Base-by-base conservation (phyloP, 225 moss, liverwort and hornwort genomes). In the Antitrichia curtipendula region DNA sequence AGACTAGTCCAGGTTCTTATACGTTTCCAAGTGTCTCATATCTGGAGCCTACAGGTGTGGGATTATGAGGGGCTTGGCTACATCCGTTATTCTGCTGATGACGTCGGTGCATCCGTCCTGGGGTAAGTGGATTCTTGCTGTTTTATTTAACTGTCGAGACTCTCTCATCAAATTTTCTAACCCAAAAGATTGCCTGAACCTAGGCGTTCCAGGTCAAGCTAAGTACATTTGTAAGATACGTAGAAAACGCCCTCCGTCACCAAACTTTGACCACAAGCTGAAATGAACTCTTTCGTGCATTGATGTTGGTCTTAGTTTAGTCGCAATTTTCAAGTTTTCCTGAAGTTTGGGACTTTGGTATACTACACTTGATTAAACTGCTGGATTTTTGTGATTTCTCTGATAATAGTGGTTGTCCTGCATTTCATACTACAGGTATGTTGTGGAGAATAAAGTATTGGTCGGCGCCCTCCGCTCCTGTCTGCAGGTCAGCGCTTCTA, bases 61-160 rank as follows among this genome's bases (percentile, higher is more conserved):
- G 98, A 99, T 91, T 96, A 97, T 71, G 90, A 94, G 84, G 95
- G 95, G 56, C 90, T 89, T 88, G 98, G 98, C 58, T 99, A 94
- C 87, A 97, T 97, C 41, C 94, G 97, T 76, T 99, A 97, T 84
- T 91, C 89, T 89, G 98, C 97, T 83, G 96, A 95, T 45, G 98
- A 97, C 91, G 97, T 99, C 56, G 96, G 95, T 84, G 93, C 92
- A 77, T 71, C 92, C 86, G 92, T 95, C 75, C 92, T 99, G 56
- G 97, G 97, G 95, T 96, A 94, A 88, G 94, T 75, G 75, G 25
- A 75, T 80, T 58, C 52, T 83, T 87, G 72, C 63, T 71, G 24
- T 71, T 80, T 41, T 82, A 13, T 38, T 38, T 16, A 82, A 49
- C 20, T 40, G 53, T 78, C 57, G 63, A 43, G 54, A 43, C 60